A percentile compares a stretch with the other conserved stretches of the same genome.
Evolutionary conservation across 441 rosid species (phyloP).

Genomic region (Gossypium lobatum): DNA sequence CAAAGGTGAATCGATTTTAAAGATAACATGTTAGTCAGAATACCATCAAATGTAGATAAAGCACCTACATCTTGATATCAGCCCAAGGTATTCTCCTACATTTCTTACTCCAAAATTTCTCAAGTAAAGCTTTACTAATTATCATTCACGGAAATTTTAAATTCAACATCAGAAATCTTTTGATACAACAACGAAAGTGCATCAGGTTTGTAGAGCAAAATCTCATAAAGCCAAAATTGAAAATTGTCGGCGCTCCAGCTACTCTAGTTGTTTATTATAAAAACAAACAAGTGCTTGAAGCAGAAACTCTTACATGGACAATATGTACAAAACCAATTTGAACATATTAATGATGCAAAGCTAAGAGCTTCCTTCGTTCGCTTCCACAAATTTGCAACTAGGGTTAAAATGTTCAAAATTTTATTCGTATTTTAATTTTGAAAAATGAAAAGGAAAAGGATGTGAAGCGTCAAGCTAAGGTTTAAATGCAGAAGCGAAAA

Average conservation of each 20-base stretch:
- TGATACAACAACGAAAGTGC: not conserved
- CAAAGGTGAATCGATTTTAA: not conserved
- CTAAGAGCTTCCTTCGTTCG: not conserved
- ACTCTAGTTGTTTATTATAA: not conserved
- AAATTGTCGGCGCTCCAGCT: not conserved
- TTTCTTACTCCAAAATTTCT: not conserved
- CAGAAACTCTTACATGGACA: not conserved
- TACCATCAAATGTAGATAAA: not conserved
- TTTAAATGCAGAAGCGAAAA: not conserved
- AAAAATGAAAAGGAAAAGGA: not conserved
- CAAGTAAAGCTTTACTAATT: not conserved
- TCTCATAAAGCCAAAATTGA: not conserved
- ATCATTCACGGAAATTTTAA: not conserved
- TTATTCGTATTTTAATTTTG: not conserved
- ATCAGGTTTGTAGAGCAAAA: not conserved
- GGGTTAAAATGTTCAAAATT: constrained; percentile 6
- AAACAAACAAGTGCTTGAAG: not conserved
- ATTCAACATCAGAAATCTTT: constrained; percentile 1
- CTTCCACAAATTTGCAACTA: constrained; percentile 1
- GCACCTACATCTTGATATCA: not conserved
- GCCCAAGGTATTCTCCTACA: not conserved
- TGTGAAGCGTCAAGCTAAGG: not conserved
- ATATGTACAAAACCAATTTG: not conserved
- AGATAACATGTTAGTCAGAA: not conserved
- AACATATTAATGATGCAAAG: not conserved